phyloP scores from a whole-genome alignment of 2,329 filamentous ascomycete genomes.

The Stachybotrys chlorohalonatus region DNA sequence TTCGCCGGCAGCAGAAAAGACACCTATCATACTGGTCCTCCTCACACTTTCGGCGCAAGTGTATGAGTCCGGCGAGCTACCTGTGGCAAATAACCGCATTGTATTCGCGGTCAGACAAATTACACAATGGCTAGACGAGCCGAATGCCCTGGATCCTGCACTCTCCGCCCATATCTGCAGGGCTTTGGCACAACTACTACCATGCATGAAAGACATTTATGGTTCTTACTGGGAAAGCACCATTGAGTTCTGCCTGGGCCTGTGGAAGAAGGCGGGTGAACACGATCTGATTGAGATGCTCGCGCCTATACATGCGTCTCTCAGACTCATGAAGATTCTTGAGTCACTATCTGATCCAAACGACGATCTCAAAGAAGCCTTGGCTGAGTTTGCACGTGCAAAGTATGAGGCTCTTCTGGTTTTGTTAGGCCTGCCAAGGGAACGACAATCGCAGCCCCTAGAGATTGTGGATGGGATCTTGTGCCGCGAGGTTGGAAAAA shows the following conservation, averaged over 20 bases:
- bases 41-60: conserved; percentile 43
- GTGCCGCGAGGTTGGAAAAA: conserved; percentile 55
- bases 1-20: conserved; percentile 30
- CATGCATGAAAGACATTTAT: conserved; percentile 71
- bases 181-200: conserved; percentile 53
- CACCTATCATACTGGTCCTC: conserved; percentile 40
- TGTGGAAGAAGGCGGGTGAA: conserved; percentile 43
- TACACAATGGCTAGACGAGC: conserved; percentile 56
- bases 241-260: conserved; percentile 46
- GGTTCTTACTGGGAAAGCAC: conserved; percentile 75
- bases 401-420: conserved; percentile 51
- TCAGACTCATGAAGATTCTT: conserved; percentile 60
- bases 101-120: conserved; percentile 79
- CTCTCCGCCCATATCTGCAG: conserved; percentile 45
- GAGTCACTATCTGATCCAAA: conserved; percentile 63
- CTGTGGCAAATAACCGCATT: conserved; percentile 57
- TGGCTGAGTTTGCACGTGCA: conserved; percentile 48
- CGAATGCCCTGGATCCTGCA: conserved; percentile 31
- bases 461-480: conserved; percentile 69
- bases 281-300: conserved; percentile 38
- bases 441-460: conserved; percentile 50
- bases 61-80: conserved; percentile 43
- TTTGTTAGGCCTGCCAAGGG: conserved; percentile 48
- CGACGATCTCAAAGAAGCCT: conserved; percentile 73
- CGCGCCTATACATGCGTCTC: conserved; percentile 59